Percentiles rank a stretch among this genome's conserved stretches.
Conservation (phyloP, 805 yeast genomes). For the Grigorovia transvaalensis region DNA sequence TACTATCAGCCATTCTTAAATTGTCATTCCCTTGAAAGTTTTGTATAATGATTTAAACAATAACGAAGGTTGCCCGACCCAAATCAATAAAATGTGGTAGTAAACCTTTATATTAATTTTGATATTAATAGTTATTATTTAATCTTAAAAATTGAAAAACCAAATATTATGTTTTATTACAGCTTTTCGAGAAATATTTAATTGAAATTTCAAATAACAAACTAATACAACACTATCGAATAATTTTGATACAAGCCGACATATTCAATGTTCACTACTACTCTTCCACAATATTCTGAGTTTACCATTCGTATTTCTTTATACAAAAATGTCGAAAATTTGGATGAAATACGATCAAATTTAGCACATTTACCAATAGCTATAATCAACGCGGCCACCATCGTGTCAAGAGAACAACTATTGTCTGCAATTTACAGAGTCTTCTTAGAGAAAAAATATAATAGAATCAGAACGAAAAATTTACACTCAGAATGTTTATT, state of each 20-base stretch:
- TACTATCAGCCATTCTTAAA: not conserved
- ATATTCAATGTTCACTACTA: conserved; percentile 6
- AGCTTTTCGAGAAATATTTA: too few species aligned
- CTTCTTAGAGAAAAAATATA: conserved; percentile 39
- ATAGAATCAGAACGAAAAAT: conserved; percentile 47
- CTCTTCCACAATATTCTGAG: conserved; percentile 40
- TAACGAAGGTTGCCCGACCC: too few species aligned
- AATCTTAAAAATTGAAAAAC: too few species aligned
- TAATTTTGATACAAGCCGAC: too few species aligned
- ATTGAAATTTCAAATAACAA: too few species aligned
- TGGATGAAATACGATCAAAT: conserved; percentile 32
- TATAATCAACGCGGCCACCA: conserved; percentile 48
- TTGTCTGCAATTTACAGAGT: conserved; percentile 52
- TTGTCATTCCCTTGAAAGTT: too few species aligned
- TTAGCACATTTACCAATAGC: conserved; percentile 48
- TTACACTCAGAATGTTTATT: conserved; percentile 64
- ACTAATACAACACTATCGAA: too few species aligned
- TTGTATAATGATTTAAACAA: too few species aligned
- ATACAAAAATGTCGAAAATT: conserved; percentile 37
- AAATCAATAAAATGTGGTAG: too few species aligned
- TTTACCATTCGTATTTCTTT: conserved; percentile 32
- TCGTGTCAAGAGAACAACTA: conserved; percentile 54
- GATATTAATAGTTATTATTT: too few species aligned
- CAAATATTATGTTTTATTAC: too few species aligned
- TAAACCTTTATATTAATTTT: too few species aligned